Percentiles rank a stretch among this genome's conserved stretches.
These are phyloP conservation scores for Rhizopogon salebrosus DNA, from an alignment of 768 basidiomycete genomes.

Conservation along the genomic window DNA sequence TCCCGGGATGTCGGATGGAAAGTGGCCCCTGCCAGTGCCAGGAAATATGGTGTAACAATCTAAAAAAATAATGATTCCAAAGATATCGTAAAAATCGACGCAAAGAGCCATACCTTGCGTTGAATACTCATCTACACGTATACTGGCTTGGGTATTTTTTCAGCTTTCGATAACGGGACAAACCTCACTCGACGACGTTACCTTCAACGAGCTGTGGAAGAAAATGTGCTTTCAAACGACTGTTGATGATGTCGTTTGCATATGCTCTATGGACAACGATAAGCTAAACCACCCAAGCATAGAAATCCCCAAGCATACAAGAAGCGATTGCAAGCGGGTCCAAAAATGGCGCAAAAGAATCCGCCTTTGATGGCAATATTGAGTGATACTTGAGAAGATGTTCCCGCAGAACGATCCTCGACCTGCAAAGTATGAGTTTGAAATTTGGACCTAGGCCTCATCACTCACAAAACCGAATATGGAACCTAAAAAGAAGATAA, in stretches of 20 bases:
- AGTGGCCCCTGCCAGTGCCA: conserved; percentile 14
- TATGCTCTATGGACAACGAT: conserved; percentile 9
- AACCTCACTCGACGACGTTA: conserved; percentile 4
- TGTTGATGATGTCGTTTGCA: conserved; percentile 18
- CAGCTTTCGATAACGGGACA: conserved; percentile 11
- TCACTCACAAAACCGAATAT: conserved; percentile 23
- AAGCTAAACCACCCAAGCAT: background rate
- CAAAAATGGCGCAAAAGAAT: conserved; percentile 21
- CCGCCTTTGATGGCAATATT: conserved; percentile 22
- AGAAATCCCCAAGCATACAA: conserved; percentile 13
- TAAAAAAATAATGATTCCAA: background rate
- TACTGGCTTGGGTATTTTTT: conserved; percentile 14
- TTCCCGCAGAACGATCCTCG: background rate
- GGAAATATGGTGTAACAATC: conserved; percentile 15
- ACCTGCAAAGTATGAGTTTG: conserved; percentile 10
- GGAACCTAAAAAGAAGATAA: conserved; percentile 28
- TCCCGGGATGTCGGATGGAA: conserved; percentile 31
- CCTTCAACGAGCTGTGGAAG: conserved; percentile 35
- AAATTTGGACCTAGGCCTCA: background rate
- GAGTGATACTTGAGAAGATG: conserved; percentile 1
- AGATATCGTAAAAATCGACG: background rate
- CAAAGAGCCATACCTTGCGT: conserved; percentile 11
- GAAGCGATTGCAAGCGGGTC: conserved; percentile 16
- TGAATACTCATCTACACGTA: conserved; percentile 16
- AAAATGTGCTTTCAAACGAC: conserved; percentile 32